These are phyloP conservation scores for Solanum ossicruentum DNA, from an alignment of 257 asterid genomes.

Conservation along the genomic window DNA sequence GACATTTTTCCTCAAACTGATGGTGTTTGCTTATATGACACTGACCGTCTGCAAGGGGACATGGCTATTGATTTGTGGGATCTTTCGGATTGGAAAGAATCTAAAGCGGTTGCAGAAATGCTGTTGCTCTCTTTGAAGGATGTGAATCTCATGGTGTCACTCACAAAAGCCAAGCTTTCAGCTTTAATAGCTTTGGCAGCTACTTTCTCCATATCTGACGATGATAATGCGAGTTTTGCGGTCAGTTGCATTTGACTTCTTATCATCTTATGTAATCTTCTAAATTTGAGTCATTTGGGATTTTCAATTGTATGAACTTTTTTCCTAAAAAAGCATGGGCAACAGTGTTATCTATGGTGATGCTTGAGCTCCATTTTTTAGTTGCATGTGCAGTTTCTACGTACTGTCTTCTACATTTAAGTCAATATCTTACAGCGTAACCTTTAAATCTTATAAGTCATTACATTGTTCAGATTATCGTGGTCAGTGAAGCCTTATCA, in stretches of 20 bases:
- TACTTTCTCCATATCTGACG: constrained; percentile 40
- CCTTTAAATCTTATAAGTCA: neutral
- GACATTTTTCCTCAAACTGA: constrained; percentile 25
- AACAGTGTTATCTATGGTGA: constrained; percentile 1
- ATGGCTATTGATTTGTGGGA: constrained; percentile 77
- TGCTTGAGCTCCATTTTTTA: constrained; percentile 2
- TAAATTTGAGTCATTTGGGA: neutral
- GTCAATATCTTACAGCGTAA: neutral
- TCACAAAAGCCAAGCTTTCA: constrained; percentile 50
- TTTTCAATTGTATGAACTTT: neutral
- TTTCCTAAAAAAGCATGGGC: neutral
- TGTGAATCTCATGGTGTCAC: constrained; percentile 41
- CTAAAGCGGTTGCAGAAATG: constrained; percentile 54
- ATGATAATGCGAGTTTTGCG: constrained; percentile 29
- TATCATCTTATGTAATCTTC: neutral
- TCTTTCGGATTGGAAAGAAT: constrained; percentile 49
- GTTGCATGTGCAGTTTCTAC: neutral
- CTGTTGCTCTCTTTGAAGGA: constrained; percentile 54
- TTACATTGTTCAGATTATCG: neutral
- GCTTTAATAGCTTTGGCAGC: constrained; percentile 63
- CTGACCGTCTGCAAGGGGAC: constrained; percentile 47
- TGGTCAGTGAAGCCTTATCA: neutral
- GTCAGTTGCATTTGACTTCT: constrained; percentile 3
- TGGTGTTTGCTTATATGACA: constrained; percentile 39
- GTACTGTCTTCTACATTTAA: neutral